Conservation (phyloP, 768 basidiomycete genomes). For the Cystofilobasidium ferigula region DNA sequence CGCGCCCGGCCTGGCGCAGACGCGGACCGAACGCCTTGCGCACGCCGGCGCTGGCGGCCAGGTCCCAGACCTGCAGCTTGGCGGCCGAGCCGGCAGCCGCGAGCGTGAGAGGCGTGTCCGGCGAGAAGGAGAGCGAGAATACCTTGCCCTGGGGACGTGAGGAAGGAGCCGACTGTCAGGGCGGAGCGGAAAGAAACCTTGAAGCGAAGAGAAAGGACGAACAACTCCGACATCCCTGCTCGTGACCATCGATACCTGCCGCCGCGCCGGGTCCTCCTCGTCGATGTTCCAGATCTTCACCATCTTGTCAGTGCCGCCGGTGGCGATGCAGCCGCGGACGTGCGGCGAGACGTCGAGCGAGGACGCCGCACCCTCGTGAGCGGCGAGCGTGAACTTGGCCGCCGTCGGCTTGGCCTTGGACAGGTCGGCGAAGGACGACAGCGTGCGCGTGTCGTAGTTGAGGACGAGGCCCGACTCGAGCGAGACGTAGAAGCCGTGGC, state of each 20-base stretch:
- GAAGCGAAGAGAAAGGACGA: conserved; percentile 37
- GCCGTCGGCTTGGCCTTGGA: conserved; percentile 35
- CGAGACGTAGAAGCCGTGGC: conserved; percentile 76
- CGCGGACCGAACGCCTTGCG: conserved; percentile 73
- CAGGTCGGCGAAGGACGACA: conserved; percentile 47
- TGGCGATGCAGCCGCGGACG: conserved; percentile 78
- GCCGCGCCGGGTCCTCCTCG: conserved; percentile 50
- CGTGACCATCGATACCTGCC: conserved; percentile 68
- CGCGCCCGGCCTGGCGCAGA: conserved; percentile 59
- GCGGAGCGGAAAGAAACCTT: not conserved
- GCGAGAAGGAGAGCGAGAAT: conserved; percentile 81
- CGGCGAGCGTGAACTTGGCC: conserved; percentile 68
- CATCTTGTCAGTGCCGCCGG: conserved; percentile 82
- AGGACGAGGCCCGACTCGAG: conserved; percentile 89
- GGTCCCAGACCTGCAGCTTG: conserved; percentile 90
- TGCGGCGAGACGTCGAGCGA: conserved; percentile 84
- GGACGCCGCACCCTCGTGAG: conserved; percentile 82
- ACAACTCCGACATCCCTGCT: conserved; percentile 86
- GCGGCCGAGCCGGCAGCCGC: conserved; percentile 92
- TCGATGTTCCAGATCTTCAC: conserved; percentile 85
- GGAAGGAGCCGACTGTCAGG: not conserved
- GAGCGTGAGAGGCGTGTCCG: conserved; percentile 74
- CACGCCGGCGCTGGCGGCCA: conserved; percentile 68
- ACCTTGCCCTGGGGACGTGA: conserved; percentile 67
- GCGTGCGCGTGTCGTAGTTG: conserved; percentile 77